Evolutionary conservation across 1,139 yeast genomes (phyloP).

Genomic region (Yamadazyma membranifaciens): DNA sequence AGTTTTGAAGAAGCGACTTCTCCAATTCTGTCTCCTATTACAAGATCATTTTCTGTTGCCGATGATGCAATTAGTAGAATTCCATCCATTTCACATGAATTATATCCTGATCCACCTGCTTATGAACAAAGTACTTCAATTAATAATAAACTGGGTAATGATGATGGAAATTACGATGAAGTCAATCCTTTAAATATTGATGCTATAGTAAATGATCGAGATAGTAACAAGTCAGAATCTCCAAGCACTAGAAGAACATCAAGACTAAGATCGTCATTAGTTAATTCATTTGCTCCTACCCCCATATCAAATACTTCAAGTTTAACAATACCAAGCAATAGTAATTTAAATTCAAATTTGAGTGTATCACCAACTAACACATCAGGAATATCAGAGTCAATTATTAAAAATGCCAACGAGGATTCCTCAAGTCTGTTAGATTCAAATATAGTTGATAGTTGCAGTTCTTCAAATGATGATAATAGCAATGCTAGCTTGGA

Average conservation of each 20-base stretch:
- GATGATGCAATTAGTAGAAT: conserved; percentile 37
- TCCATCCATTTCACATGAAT: conserved; percentile 24
- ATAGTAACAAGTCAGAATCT: conserved; percentile 6
- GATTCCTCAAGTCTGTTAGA: conserved; percentile 6
- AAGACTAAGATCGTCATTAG: conserved; percentile 15
- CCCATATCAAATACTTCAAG: conserved; percentile 3
- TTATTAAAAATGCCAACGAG: not conserved
- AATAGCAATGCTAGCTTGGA: not conserved
- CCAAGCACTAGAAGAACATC: conserved; percentile 9
- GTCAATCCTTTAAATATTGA: conserved; percentile 21
- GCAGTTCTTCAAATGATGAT: not conserved
- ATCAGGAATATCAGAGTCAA: conserved; percentile 2
- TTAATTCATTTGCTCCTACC: conserved; percentile 17
- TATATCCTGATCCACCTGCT: conserved; percentile 18
- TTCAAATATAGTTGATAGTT: conserved; percentile 3
- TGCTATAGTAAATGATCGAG: conserved; percentile 18
- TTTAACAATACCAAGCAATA: conserved; percentile 1
- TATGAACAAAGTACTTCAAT: conserved; percentile 20
- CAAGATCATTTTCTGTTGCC: conserved; percentile 31
- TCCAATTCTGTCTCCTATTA: conserved; percentile 29
- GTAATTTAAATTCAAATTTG: not conserved
- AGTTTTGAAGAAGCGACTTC: conserved; percentile 59
- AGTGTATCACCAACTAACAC: conserved; percentile 6
- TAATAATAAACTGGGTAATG: not conserved
- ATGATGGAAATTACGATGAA: conserved; percentile 1